A percentile compares a stretch with the other conserved stretches of the same genome.
phyloP scores from a whole-genome alignment of 495 filamentous ascomycete genomes.

The Geopyxis carbonaria region DNA sequence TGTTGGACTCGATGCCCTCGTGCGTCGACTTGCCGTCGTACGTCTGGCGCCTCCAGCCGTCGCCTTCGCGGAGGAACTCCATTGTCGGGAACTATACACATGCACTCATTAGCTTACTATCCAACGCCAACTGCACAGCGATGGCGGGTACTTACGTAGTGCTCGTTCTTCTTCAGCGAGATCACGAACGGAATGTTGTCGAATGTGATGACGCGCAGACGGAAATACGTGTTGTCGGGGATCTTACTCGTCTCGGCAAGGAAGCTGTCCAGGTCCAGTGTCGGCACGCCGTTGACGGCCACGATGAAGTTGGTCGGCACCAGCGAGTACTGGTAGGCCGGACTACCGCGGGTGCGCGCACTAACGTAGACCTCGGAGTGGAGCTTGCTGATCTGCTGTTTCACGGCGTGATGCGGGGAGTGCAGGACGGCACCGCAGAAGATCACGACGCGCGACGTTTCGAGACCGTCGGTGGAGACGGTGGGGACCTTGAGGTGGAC shows the following conservation, averaged over 20 bases:
- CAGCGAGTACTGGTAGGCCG: constrained; percentile 81
- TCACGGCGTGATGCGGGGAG: constrained; percentile 83
- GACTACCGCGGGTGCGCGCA: constrained; percentile 64
- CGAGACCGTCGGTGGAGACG: constrained; percentile 73
- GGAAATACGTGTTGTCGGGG: constrained; percentile 93
- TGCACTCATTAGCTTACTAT: background rate
- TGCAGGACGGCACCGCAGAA: constrained; percentile 95
- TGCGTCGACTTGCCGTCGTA: constrained; percentile 36
- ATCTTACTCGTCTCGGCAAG: constrained; percentile 65
- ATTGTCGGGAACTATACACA: constrained; percentile 52
- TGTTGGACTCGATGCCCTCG: constrained; percentile 13
- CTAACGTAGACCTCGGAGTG: constrained; percentile 95
- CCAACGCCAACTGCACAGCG: background rate
- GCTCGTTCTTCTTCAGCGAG: constrained; percentile 99
- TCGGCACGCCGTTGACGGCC: constrained; percentile 75
- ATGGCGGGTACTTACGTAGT: constrained; percentile 46
- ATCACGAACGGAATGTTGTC: constrained; percentile 96
- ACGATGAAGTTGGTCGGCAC: constrained; percentile 96
- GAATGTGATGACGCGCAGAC: constrained; percentile 83
- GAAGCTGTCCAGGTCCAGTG: constrained; percentile 64
- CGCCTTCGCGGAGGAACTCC: constrained; percentile 62
- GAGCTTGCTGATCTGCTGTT: constrained; percentile 93
- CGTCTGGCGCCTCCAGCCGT: constrained; percentile 51
- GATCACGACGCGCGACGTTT: constrained; percentile 76
- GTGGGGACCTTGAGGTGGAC: constrained; percentile 65